Base-by-base conservation (phyloP, 176 grass and related monocot genomes). In the Paspalum notatum region DNA sequence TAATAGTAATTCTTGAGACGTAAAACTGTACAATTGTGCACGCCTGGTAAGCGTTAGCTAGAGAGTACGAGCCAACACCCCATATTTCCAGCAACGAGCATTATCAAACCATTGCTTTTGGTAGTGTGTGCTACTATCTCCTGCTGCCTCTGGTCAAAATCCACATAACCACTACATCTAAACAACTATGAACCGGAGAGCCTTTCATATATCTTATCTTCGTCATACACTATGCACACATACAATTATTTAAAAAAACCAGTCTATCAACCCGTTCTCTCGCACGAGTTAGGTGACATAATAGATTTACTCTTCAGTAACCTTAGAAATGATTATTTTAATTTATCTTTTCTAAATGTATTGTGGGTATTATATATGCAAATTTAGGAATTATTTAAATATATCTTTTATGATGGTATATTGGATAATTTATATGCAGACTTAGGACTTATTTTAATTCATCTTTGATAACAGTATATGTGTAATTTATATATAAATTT, bases 21-120 rank as follows among this genome's bases (percentile, higher is more conserved):
- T 32, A 76, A 24, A 62, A 69, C 40, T 68, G 51, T 45, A 59
- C 26, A 46, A 71, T 42, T 12, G 50, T 17, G 58, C 24, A 24
- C 46, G 32, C 48, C 50, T 45, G 50, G n/a, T 47, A 32, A 80
- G 68, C 57, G 69, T 40, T 47, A 55, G 48, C 39, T 22, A 53
- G n/a, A 71, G 44, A 71, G 54, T 37, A 66, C 32, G 20, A 63
- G 20, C 37, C 38, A 83, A 20, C 73, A 48, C 38, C 44, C 41
- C 54, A 41, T 25, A 25, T 78, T 62, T 44, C 58, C 27, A n/a
- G 21, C 56, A 73, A 74, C 8, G 66, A 57, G 40, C 68, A 85
- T 57, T 54, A 63, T 20, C 12, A 8, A 40, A 25, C 25, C 72
- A 38, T 67, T 66, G 72, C 50, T 83, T 84, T 84, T 80, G 68